Evolutionary conservation across 148 eudicot species (phyloP).

Genomic region (Diospyros kaki): DNA sequence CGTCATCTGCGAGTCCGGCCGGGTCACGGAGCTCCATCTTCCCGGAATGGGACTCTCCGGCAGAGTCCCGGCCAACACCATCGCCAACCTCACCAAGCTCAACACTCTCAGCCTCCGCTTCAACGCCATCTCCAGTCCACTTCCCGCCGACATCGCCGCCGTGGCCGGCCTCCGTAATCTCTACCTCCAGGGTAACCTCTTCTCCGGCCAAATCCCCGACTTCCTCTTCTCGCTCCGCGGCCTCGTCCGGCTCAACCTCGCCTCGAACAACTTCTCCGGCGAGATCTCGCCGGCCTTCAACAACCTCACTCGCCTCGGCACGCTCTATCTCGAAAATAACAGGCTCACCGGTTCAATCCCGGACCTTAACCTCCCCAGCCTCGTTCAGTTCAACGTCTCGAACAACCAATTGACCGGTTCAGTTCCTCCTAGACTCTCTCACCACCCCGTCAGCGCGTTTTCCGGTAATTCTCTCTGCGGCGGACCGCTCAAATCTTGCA

Average conservation of each 20-base stretch:
- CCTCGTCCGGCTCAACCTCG: slow-evolving; percentile 4
- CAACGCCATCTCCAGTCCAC: slow-evolving; percentile 35
- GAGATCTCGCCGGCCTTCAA: neutral
- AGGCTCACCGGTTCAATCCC: neutral
- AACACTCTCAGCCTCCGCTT: slow-evolving; percentile 41
- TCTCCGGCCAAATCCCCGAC: neutral
- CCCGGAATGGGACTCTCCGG: slow-evolving; percentile 56
- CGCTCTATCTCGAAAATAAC: slow-evolving; percentile 6
- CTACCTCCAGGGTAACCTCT: slow-evolving; percentile 40
- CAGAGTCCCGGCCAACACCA: slow-evolving; percentile 29
- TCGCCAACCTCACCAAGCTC: slow-evolving; percentile 38
- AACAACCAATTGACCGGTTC: neutral
- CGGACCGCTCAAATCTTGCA: neutral
- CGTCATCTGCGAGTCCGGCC: slow-evolving; percentile 41
- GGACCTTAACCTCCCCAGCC: neutral
- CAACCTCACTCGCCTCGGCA: slow-evolving; percentile 3
- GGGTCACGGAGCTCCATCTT: slow-evolving; percentile 42
- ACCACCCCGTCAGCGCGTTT: neutral
- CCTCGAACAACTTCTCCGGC: slow-evolving; percentile 11
- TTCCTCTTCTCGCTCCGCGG: neutral
- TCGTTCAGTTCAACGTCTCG: neutral
- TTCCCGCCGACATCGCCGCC: slow-evolving; percentile 35
- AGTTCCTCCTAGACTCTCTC: neutral
- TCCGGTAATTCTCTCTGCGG: slow-evolving; percentile 4
- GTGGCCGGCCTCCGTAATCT: slow-evolving; percentile 32